Evolutionary conservation across 352 stramenopile genomes (phyloP).

Genomic region (Phytophthora ohioensis): DNA sequence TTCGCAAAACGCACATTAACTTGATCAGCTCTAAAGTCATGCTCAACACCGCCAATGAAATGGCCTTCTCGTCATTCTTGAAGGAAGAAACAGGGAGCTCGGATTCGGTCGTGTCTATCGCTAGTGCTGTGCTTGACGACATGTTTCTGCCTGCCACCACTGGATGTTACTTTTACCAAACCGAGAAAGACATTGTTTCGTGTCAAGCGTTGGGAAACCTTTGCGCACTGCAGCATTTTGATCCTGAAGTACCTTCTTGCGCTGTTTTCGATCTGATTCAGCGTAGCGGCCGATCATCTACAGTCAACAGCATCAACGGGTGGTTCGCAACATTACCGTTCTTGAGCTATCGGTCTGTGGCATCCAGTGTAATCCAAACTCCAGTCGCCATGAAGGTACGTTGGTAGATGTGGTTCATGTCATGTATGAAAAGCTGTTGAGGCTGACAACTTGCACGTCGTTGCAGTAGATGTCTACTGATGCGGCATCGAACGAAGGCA

Average conservation of each 20-base stretch:
- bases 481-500: conserved; percentile 50
- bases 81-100: conserved; percentile 44
- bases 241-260: conserved; percentile 67
- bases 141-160: conserved; percentile 73
- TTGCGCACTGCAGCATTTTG: conserved; percentile 94
- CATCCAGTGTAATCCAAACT: conserved; percentile 65
- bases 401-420: background rate
- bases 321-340: conserved; percentile 90
- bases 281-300: conserved; percentile 53
- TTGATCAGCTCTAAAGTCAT: conserved; percentile 65
- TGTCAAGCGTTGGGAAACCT: conserved; percentile 94
- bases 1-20: conserved; percentile 53
- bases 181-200: conserved; percentile 61
- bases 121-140: conserved; percentile 81
- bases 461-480: conserved; percentile 83
- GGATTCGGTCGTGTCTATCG: conserved; percentile 40
- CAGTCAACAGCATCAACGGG: conserved; percentile 56
- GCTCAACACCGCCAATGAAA: conserved; percentile 40
- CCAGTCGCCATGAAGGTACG: conserved; percentile 80
- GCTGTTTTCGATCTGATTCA: conserved; percentile 81
- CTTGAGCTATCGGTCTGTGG: conserved; percentile 81
- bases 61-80: conserved; percentile 57
- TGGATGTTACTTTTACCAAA: conserved; percentile 92
- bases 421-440: background rate
- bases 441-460: conserved; percentile 11